Percentiles rank a stretch among this genome's conserved stretches.
Evolutionary conservation across 1,139 yeast species (phyloP).

Genomic region (Candida pseudocylindracea): DNA sequence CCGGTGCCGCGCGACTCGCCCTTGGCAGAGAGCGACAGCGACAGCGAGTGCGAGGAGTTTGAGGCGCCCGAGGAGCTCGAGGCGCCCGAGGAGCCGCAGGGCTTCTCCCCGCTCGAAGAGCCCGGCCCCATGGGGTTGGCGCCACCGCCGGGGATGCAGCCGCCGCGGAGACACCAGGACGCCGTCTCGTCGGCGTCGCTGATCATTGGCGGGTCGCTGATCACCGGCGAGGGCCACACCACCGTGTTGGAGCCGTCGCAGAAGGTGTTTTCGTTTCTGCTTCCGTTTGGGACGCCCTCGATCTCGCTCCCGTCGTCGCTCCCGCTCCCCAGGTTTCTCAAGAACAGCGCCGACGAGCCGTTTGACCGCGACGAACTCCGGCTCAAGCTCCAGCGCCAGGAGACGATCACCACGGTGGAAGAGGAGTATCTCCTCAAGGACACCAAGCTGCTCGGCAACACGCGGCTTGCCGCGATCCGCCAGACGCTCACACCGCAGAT

Average conservation of each 20-base stretch:
- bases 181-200: too few species aligned
- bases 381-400: conserved; percentile 27
- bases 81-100: too few species aligned
- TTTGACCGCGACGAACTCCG: conserved; percentile 13
- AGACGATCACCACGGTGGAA: conserved; percentile 35
- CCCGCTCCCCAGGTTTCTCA: neutral
- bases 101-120: too few species aligned
- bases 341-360: neutral
- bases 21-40: too few species aligned
- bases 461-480: conserved; percentile 31
- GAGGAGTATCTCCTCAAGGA: conserved; percentile 37
- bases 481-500: too few species aligned
- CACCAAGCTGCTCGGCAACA: conserved; percentile 38
- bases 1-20: too few species aligned
- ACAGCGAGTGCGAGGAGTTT: too few species aligned
- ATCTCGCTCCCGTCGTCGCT: neutral
- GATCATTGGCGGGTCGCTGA: too few species aligned
- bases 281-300: neutral
- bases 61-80: too few species aligned
- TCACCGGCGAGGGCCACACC: neutral
- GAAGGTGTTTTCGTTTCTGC: conserved; percentile 1
- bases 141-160: too few species aligned
- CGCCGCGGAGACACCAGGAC: too few species aligned
- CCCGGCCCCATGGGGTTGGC: too few species aligned
- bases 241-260: neutral